Evolutionary conservation across 352 stramenopile genomes (phyloP), one percentile per base, ranked within the genome.

Genomic region (Pythium periplocum): DNA sequence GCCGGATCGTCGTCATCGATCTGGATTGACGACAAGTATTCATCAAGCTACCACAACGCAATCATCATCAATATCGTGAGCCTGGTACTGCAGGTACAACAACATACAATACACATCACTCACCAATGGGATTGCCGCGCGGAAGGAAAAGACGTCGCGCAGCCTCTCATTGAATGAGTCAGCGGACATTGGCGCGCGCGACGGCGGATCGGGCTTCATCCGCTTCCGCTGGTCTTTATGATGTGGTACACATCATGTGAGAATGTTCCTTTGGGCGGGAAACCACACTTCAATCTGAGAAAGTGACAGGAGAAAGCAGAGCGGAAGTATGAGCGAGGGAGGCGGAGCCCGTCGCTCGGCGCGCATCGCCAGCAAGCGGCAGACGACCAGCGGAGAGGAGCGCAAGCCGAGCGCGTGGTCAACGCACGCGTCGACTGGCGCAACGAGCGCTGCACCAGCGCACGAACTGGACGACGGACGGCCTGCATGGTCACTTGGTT

Each of bases 371-470:
- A 41, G 31, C 31, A 37, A n/a, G n/a, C n/a, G n/a, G n/a, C 46
- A 51, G 32, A 51, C 45, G 45, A 51, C 17, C 32, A 38, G 45
- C 45, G 17, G 45, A 51, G 8, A 51, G 45, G 6, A 48, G n/a
- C n/a, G n/a, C n/a, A n/a, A 98, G 86, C 2, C 71, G 57, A 55
- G 48, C 56, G 56, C 31, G 32, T 3, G 12, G 6, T 26, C 17
- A 26, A 26, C 17, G 17, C 17, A 26, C 17, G 17, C 17, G 17
- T 26, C 17, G 17, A 26, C 17, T 26, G 17, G 17, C 17, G 17
- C 17, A 26, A 26, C 17, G 17, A 26, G 17, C 17, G 17, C 17
- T 26, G 17, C 17, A 26, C 17, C 17, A 26, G 17, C 17, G 17
- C 17, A 26, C 17, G 17, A 26, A 26, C 17, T 26, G 17, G 17